Percentiles rank a stretch among this genome's conserved stretches.
phyloP scores from a whole-genome alignment of 192 early-diverging fungal species.

The Linnemannia schmuckeri region DNA sequence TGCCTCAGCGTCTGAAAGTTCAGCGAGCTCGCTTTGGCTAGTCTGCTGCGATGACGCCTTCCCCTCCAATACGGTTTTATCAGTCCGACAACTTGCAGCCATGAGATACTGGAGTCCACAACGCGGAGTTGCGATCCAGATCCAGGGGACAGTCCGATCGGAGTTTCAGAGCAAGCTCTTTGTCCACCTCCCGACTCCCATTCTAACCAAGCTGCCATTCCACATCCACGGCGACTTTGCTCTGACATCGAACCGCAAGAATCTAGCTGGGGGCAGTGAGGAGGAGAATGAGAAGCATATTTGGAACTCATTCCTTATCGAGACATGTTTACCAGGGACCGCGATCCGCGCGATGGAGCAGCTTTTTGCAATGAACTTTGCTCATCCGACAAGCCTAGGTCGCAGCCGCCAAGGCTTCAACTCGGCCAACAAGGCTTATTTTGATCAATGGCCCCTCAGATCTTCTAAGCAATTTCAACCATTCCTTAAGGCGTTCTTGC shows the following conservation, averaged over 20 bases:
- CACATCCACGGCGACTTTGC: constrained; percentile 58
- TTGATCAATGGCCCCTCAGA: constrained; percentile 7
- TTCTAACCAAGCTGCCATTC: constrained; percentile 37
- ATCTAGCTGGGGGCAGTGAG: constrained; percentile 16
- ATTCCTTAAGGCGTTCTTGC: background rate
- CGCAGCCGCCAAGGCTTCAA: background rate
- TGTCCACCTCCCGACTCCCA: constrained; percentile 47
- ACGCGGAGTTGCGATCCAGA: constrained; percentile 21
- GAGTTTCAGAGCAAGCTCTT: constrained; percentile 9
- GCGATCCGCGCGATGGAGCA: background rate
- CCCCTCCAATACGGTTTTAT: background rate
- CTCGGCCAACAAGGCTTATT: background rate
- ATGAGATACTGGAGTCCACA: constrained; percentile 19
- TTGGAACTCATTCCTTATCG: constrained; percentile 24
- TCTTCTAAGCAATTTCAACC: background rate
- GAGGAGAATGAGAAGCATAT: background rate
- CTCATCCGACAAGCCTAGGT: background rate
- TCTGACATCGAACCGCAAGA: constrained; percentile 39
- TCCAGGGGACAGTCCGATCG: too few species aligned
- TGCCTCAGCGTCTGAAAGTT: too few species aligned
- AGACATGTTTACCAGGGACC: constrained; percentile 5
- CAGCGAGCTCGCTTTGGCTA: constrained; percentile 7
- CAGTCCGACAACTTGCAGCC: background rate
- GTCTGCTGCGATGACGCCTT: background rate
- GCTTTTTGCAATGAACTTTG: background rate